Conservation (phyloP, 345 rosid genomes). For the Lepidium sativum region DNA sequence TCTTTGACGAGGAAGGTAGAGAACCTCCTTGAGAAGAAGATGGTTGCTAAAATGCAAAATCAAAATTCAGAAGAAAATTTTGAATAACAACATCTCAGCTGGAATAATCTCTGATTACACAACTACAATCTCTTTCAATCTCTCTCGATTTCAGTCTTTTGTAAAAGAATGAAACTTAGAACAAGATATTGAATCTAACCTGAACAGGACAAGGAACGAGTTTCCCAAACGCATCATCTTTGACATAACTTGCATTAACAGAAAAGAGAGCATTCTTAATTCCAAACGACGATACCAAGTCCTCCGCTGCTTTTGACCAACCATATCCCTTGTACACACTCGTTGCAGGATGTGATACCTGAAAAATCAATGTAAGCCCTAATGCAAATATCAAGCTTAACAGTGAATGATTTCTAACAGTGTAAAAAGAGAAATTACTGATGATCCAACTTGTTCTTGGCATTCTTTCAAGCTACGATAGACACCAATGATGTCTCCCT, state of each 20-base stretch:
- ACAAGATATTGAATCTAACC: constrained; percentile 25
- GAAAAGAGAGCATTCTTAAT: constrained; percentile 53
- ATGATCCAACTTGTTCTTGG: constrained; percentile 42
- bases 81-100: neutral
- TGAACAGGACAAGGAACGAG: constrained; percentile 60
- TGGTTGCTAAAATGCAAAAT: constrained; percentile 39
- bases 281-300: constrained; percentile 41
- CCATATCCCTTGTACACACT: constrained; percentile 69
- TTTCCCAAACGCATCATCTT: constrained; percentile 47
- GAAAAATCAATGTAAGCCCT: neutral
- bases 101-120: neutral
- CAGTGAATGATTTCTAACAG: neutral
- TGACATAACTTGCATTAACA: constrained; percentile 35
- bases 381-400: neutral
- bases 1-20: constrained; percentile 25
- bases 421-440: constrained; percentile 31
- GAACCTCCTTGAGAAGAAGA: constrained; percentile 27
- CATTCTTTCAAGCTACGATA: constrained; percentile 53
- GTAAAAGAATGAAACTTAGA: neutral
- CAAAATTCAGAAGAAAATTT: neutral
- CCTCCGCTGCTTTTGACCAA: constrained; percentile 43
- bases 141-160: neutral
- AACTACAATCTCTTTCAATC: neutral
- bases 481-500: constrained; percentile 58
- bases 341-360: constrained; percentile 44